Percentiles rank a stretch among this genome's conserved stretches.
These are phyloP conservation scores for Nitzschia sp. DNA, from an alignment of 108 stramenopile genomes.

Conservation along the genomic window DNA sequence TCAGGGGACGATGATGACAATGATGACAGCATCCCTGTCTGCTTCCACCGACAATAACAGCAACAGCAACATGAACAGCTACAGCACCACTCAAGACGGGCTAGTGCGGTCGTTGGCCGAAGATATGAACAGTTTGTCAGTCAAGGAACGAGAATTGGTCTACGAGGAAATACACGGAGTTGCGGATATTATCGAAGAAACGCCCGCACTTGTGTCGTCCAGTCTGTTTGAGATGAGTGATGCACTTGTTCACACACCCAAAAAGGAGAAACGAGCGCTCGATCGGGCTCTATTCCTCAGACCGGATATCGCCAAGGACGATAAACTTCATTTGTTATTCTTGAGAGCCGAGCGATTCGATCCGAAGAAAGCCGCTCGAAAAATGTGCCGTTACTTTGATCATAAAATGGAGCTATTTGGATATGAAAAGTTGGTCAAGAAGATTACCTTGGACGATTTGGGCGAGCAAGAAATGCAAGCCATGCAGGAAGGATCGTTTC, in stretches of 20 bases:
- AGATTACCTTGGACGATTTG: conserved; percentile 19
- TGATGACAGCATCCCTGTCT: too few species aligned
- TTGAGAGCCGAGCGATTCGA: conserved; percentile 17
- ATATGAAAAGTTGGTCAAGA: conserved; percentile 1
- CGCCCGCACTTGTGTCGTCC: not conserved
- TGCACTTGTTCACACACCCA: conserved; percentile 5
- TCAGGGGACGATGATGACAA: too few species aligned
- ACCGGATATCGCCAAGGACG: not conserved
- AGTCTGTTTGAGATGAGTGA: not conserved
- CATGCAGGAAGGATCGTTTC: conserved; percentile 1
- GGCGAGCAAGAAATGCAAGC: conserved; percentile 5
- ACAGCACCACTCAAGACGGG: too few species aligned
- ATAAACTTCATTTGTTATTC: conserved; percentile 20
- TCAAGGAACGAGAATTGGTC: conserved; percentile 22
- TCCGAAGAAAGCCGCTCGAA: not conserved
- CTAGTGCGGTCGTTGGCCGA: too few species aligned
- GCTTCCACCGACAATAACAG: too few species aligned
- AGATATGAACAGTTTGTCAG: conserved; percentile 13
- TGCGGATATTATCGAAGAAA: conserved; percentile 5
- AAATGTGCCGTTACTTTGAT: conserved; percentile 11
- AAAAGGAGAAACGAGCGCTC: conserved; percentile 2
- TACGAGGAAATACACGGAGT: conserved; percentile 24
- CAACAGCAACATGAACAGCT: too few species aligned
- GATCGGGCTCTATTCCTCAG: not conserved
- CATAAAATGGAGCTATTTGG: conserved; percentile 26